A percentile compares a stretch with the other conserved stretches of the same genome.
Evolutionary conservation across 2,329 filamentous ascomycete genomes (phyloP).

Genomic region (Arthrinium phaeospermum): DNA sequence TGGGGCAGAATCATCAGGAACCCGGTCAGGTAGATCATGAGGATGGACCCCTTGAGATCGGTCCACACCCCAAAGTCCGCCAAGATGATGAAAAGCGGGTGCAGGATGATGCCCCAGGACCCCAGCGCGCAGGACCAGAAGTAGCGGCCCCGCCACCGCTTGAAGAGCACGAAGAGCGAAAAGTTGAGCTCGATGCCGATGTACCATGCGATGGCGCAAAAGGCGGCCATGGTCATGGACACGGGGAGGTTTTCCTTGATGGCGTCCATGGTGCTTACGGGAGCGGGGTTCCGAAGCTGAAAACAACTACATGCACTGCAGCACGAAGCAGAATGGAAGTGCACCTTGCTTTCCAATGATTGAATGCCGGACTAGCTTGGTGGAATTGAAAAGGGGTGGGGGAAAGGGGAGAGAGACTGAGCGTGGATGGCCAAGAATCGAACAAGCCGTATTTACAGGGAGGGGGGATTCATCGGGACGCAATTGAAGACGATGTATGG

Average conservation of each 20-base stretch:
- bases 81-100: slow-evolving; percentile 40
- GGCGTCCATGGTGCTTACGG: background rate
- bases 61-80: slow-evolving; percentile 39
- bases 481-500: no score
- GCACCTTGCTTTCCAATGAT: no score
- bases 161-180: slow-evolving; percentile 39
- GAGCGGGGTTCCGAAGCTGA: no score
- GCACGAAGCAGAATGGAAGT: no score
- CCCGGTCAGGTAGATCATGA: slow-evolving; percentile 40
- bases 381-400: no score
- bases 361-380: no score
- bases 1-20: slow-evolving; percentile 40
- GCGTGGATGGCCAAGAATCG: no score
- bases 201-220: slow-evolving; percentile 43
- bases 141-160: slow-evolving; percentile 39
- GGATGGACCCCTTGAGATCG: slow-evolving; percentile 31
- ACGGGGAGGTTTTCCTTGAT: background rate
- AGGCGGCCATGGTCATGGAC: slow-evolving; percentile 44
- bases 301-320: no score
- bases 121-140: slow-evolving; percentile 39
- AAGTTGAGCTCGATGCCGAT: slow-evolving; percentile 39
- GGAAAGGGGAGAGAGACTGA: no score
- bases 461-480: no score
- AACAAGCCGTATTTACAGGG: no score
- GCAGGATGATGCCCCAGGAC: slow-evolving; percentile 38